Base-by-base conservation (phyloP, 805 yeast species). In the Candida sakaeoensis region DNA sequence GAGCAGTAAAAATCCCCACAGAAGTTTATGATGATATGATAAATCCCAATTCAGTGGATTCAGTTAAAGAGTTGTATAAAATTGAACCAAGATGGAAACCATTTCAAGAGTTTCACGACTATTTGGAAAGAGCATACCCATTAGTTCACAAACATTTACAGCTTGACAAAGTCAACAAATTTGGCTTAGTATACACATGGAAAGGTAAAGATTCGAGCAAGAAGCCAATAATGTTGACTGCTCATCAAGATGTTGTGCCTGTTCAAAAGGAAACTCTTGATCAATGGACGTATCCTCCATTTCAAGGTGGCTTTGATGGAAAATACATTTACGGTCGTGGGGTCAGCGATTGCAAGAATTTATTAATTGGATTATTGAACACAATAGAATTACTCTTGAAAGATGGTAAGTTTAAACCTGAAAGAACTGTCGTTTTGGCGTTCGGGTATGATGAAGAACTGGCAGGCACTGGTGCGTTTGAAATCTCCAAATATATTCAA, bases 381-480 rank as follows among this genome's bases (percentile, higher is more conserved):
- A 45, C 65, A 1, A 43, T 62, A n/a, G 71, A 65, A 37, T 46
- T 61, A 8, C 48, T 65, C 12, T 52, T 65, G 35, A 34, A 47
- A 7, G 66, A 60, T 34, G 52, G 46, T 2, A 33, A 46, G 23
- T 73, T 74, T 47, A 37, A 48, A 13, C 78, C 78, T 2, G 47
- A 55, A 39, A 57, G 79, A 49, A 70, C 76, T 0, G 55, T 73
- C 9, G 49, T 73, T 8, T 52, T 70, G n/a, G 70, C 69, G 0
- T 72, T 72, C 49, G 79, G 78, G 1, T 73, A 70, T 40, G 79
- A 74, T 49, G 79, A 74, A 50, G 79, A 74, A 52, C 55, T 70
- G 10, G 51, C 53, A 6, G 79, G 78, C 1, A 36, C 51, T 0
- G 76, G 72, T 2, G 72, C 70, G 3, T 33, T 50, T 24, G 59